These are phyloP conservation scores for Cinnamomum micranthum DNA, from an alignment of 164 flowering plant species.

Conservation along the genomic window DNA sequence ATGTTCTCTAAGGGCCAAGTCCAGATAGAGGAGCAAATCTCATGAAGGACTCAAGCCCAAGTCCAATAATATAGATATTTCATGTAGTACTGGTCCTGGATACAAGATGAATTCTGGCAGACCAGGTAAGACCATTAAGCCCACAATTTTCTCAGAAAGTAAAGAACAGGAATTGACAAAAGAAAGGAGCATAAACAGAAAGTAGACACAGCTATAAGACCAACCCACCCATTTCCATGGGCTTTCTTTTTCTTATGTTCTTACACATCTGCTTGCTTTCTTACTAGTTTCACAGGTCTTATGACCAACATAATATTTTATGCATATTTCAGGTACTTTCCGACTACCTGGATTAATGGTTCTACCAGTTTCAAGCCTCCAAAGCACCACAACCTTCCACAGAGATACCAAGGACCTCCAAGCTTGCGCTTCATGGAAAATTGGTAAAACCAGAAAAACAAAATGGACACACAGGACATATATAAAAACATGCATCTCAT, in stretches of 20 bases:
- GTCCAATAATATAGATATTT: too few species aligned
- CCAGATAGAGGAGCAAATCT: too few species aligned
- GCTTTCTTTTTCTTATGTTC: not conserved
- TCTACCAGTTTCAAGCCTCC: not conserved
- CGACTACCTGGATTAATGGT: not conserved
- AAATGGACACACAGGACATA: not conserved
- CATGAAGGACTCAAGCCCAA: too few species aligned
- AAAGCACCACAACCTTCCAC: constrained; percentile 6
- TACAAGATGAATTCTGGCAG: too few species aligned
- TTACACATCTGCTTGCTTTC: not conserved
- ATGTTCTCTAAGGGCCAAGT: too few species aligned
- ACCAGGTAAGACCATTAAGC: too few species aligned
- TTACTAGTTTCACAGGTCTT: not conserved
- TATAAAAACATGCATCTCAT: not conserved
- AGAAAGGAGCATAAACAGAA: too few species aligned
- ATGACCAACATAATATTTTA: not conserved
- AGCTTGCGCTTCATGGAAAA: constrained; percentile 12
- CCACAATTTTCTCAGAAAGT: too few species aligned
- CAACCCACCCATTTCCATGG: not conserved
- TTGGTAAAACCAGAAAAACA: not conserved
- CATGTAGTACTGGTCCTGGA: too few species aligned
- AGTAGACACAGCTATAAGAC: too few species aligned
- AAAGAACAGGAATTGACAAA: too few species aligned
- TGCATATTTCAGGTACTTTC: constrained; percentile 1
- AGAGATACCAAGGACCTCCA: constrained; percentile 3